Base-by-base conservation (phyloP, 2,329 filamentous ascomycete species). In the Aspergillus arachidicola region DNA sequence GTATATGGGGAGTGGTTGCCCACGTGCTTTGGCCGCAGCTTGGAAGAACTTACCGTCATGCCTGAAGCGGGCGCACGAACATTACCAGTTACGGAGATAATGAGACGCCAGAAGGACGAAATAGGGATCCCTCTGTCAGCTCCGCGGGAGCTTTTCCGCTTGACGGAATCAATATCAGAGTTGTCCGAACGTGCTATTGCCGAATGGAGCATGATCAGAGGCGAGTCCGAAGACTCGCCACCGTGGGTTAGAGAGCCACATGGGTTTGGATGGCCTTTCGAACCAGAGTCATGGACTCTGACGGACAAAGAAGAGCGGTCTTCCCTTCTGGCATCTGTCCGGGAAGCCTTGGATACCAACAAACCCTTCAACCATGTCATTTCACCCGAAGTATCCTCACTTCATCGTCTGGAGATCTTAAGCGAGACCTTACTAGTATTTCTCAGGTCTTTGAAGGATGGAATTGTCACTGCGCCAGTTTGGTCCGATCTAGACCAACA, bases 11-110 rank as follows among this genome's bases (percentile, higher is more conserved):
- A 80, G 1, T 99, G 95, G 94, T 81, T 90, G 4, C 91, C 91
- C 10, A 93, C 92, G 0, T 91, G 89, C 70, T 91, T 98, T 56
- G 92, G 92, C 0, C 88, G 92, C 43, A 94, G 91, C 0, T 85
- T 99, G n/a, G 90, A 94, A 64, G 94, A 96, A 72, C 84, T 99
- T 10, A 92, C 96, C 57, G 88, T 90, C 21, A 87, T 97, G 5
- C 94, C 95, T 0, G 89, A 94, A 86, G 83, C 85, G 21, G 86
- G 86, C 12, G 93, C 94, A 5, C 90, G 95, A 6, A 91, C 91
- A 62, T 82, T 93, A 23, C 80, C 69, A 7, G 62, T 59, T 34
- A 56, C 64, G 6, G 66, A 61, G 75, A 60, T 73, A 6, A 51
- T 68, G 1, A 65, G 73, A 3, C 70, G 73, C 7, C 80, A 81